Base-by-base conservation (phyloP, 371 early-diverging fungal species). In the Nematocida parisii region DNA sequence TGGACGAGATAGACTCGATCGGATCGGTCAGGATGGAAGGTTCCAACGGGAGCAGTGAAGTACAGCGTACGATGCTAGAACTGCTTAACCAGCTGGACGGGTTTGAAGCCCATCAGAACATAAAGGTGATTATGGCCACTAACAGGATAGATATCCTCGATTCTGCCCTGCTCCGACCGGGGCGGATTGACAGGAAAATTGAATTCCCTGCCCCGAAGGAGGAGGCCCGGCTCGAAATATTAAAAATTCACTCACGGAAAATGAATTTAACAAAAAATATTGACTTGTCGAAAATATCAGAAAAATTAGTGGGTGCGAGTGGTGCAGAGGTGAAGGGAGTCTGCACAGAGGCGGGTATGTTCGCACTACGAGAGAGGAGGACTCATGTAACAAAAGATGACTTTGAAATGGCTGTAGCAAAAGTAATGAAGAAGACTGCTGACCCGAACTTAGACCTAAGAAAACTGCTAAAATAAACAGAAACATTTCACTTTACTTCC, bases 301-400 rank as follows among this genome's bases (percentile, higher is more conserved):
- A 92, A 87, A 90, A 93, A 84, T 92, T 95, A 91, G 90, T 91
- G 24, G 96, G 96, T 64, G 92, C 94, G 57, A 93, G 93, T 82
- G 98, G 99, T 82, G 99, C 99, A 42, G 99, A 99, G 87, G 93
- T 96, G 72, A 94, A 96, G 87, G 95, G 93, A 75, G 97, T 97
- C 20, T 99, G 99, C 88, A 97, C 97, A 42, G 99, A 99, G 88
- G 99, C 98, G 2, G 99, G 99, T 83, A 98, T 99, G 98, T 97
- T 94, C 87, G 99, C 99, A n/a, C 88, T 99, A 66, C 90, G 99
- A 73, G 99, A 97, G 87, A 92, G 97, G 40, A 90, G 95, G 81
- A 95, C 97, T 73, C 98, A 97, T 83, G 98, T 99, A 39, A 96
- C 95, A 11, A 97, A 98, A 85, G 98, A 99, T 88, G 99, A 99